phyloP scores from a whole-genome alignment of 2,329 filamentous ascomycete genomes.

The Westerdykella sp. region DNA sequence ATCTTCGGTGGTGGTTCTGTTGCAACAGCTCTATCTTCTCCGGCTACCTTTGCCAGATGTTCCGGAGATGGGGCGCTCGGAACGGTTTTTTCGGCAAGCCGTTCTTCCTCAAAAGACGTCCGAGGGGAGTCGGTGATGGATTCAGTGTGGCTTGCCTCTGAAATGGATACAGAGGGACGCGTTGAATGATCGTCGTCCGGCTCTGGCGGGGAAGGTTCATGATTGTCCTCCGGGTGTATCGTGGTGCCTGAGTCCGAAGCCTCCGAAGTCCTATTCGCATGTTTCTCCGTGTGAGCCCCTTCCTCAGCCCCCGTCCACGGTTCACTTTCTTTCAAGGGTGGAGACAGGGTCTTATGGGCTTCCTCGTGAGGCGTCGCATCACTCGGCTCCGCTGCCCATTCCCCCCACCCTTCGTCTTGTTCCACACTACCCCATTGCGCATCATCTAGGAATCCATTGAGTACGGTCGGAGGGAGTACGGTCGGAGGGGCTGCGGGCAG shows the following conservation, averaged over 20 bases:
- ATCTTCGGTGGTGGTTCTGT: neutral
- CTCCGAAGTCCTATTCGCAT: conserved; percentile 20
- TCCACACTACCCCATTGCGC: conserved; percentile 30
- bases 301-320: neutral
- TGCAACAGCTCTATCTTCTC: neutral
- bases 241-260: conserved; percentile 30
- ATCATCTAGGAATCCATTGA: conserved; percentile 32
- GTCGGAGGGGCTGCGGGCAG: conserved; percentile 8
- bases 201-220: conserved; percentile 2
- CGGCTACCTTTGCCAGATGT: neutral
- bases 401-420: conserved; percentile 23
- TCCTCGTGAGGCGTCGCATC: conserved; percentile 1
- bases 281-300: neutral
- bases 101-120: conserved; percentile 35
- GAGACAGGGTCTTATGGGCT: conserved; percentile 1
- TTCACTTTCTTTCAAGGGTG: too few species aligned
- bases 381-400: conserved; percentile 16
- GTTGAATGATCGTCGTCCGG: conserved; percentile 28
- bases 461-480: conserved; percentile 6
- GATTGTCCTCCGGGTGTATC: conserved; percentile 17
- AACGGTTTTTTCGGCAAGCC: neutral
- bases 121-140: conserved; percentile 27
- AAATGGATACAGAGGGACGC: conserved; percentile 31
- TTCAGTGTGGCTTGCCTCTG: conserved; percentile 31
- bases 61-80: neutral